Evolutionary conservation across 805 yeast species (phyloP).

Genomic region (Saccharomycopsis synnaedendra): DNA sequence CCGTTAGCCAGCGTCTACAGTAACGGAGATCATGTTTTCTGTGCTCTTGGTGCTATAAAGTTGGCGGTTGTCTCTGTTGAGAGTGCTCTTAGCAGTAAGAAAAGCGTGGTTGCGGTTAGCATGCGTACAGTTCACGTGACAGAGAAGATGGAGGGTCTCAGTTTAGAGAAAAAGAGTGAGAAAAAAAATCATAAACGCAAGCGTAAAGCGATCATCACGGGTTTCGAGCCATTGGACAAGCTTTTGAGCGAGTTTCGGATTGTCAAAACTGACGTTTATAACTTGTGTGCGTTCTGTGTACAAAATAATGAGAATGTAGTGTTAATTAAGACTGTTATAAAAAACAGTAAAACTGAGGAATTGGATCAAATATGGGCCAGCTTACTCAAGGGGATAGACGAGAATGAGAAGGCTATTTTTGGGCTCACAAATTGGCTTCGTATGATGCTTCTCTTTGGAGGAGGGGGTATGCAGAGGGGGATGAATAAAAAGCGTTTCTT

Average conservation of each 20-base stretch:
- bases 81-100: slow-evolving; percentile 1
- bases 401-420: slow-evolving; percentile 3
- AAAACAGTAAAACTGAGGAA: slow-evolving; percentile 10
- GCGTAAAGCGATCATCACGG: slow-evolving; percentile 3
- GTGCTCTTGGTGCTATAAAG: background rate
- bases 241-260: slow-evolving; percentile 2
- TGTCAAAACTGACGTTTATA: background rate
- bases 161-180: background rate
- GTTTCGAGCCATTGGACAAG: slow-evolving; percentile 2
- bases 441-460: slow-evolving; percentile 9
- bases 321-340: slow-evolving; percentile 11
- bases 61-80: background rate
- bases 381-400: slow-evolving; percentile 3
- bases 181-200: background rate
- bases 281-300: slow-evolving; percentile 4
- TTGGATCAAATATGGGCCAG: slow-evolving; percentile 4
- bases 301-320: slow-evolving; percentile 3
- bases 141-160: background rate
- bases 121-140: background rate
- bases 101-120: background rate
- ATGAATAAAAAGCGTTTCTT: slow-evolving; percentile 2
- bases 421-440: slow-evolving; percentile 13
- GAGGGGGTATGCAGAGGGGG: slow-evolving; percentile 7
- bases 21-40: too few relatives aligned
- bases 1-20: too few relatives aligned